Base-by-base conservation (phyloP, 768 basidiomycete species). In the Dentipellis sp. region DNA sequence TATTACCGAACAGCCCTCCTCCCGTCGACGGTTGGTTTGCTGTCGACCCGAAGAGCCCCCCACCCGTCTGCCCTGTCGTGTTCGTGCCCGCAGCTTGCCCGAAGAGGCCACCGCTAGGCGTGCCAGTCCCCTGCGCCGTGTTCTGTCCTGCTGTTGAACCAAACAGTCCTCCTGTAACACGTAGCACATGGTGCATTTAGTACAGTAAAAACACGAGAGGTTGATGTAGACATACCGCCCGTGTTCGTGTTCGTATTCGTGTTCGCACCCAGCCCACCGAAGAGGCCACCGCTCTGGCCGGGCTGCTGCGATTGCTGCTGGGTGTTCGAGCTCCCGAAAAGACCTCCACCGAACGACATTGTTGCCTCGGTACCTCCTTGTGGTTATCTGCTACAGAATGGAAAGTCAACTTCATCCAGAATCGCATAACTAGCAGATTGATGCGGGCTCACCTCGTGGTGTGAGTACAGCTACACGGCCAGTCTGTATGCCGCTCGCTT, bases 1-100 rank as follows among this genome's bases (percentile, higher is more conserved):
- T 58, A 50, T 40, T 66, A 9, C 69, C 68, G 56, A 69, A 70
- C 57, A 71, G 53, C 7, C 70, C 65, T 10, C 67, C 64, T 16
- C 67, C 58, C 3, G 63, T 37, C 46, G 50, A 52, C 39, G 56
- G 56, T 45, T 54, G 60, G 36, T 36, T 36, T 40, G 22, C 16
- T 51, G 23, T 46, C 9, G 37, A 56, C 42, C 35, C 61, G 53
- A 67, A 66, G 17, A 66, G 55, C 14, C 65, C 63, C 12, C 64
- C 62, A 14, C 60, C 59, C 53, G 64, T 22, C 50, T 57, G 51
- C 39, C 54, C 56, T 0, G 39, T 51, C 3, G 65, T 57, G 37
- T 46, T 59, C 7, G 56, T 53, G 46, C 48, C 58, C 39, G 34
- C 51, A 40, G n/a, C 45, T 12, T 16, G 21, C 3, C 50, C 29